Evolutionary conservation across 768 basidiomycete species (phyloP).

Genomic region (Asterophora parasitica): DNA sequence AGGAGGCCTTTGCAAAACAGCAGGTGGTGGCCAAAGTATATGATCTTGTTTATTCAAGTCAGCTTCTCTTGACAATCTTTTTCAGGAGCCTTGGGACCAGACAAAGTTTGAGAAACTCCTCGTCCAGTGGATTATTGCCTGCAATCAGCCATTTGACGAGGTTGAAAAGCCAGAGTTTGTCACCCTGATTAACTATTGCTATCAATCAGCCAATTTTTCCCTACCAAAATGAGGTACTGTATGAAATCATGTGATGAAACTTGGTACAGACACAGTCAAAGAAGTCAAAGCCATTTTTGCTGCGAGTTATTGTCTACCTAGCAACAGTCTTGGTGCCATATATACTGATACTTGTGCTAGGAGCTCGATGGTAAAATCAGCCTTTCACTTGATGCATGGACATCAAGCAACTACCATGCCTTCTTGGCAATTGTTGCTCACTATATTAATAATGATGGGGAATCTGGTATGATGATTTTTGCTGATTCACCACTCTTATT

Average conservation of each 20-base stretch:
- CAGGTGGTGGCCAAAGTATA: not conserved
- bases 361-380: conserved; percentile 13
- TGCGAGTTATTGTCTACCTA: not conserved
- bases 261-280: not conserved
- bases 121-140: conserved; percentile 3
- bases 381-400: conserved; percentile 17
- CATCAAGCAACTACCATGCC: conserved; percentile 23
- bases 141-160: conserved; percentile 19
- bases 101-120: conserved; percentile 4
- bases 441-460: conserved; percentile 18
- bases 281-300: not conserved
- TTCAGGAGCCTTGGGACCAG: conserved; percentile 6
- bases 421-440: conserved; percentile 23
- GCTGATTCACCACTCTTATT: not conserved
- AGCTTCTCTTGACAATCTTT: too few relatives aligned
- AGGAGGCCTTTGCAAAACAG: conserved; percentile 5
- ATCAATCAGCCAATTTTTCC: not conserved
- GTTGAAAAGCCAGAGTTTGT: conserved; percentile 17
- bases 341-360: not conserved
- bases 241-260: not conserved
- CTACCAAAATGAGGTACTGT: too few relatives aligned
- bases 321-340: not conserved
- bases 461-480: conserved; percentile 14
- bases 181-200: conserved; percentile 14
- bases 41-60: not conserved